These are phyloP conservation scores for Daldinia childiae DNA, from an alignment of 495 filamentous ascomycete genomes.

Conservation along the genomic window DNA sequence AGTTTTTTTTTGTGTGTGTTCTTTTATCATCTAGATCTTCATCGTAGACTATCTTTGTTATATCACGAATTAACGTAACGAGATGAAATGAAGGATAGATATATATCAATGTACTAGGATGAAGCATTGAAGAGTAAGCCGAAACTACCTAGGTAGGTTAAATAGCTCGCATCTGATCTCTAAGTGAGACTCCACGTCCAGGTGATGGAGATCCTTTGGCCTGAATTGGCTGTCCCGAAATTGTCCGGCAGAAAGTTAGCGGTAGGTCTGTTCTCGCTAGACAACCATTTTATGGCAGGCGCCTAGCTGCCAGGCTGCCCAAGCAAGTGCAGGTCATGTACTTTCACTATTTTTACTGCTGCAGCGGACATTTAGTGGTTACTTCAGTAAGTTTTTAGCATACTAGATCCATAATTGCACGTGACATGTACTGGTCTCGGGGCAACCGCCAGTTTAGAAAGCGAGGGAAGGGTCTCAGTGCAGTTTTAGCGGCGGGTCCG, in stretches of 20 bases:
- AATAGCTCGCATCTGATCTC: slow-evolving; percentile 39
- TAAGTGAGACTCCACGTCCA: slow-evolving; percentile 9
- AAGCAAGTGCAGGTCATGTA: not conserved
- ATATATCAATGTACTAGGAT: not conserved
- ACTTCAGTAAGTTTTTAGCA: slow-evolving; percentile 12
- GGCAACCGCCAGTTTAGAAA: slow-evolving; percentile 52
- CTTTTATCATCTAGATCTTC: slow-evolving; percentile 10
- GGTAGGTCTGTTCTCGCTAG: slow-evolving; percentile 7
- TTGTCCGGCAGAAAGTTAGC: slow-evolving; percentile 35
- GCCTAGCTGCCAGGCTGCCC: slow-evolving; percentile 6
- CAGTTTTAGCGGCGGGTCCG: slow-evolving; percentile 45
- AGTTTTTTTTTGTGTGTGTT: slow-evolving; percentile 9
- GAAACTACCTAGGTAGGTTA: slow-evolving; percentile 15
- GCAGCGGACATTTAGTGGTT: slow-evolving; percentile 15
- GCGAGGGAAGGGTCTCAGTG: slow-evolving; percentile 52
- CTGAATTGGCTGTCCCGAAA: slow-evolving; percentile 40
- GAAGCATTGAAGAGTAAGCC: not conserved
- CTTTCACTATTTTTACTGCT: not conserved
- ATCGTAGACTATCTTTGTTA: slow-evolving; percentile 1
- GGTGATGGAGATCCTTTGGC: slow-evolving; percentile 22
- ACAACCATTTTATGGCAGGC: slow-evolving; percentile 8
- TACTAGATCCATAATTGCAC: slow-evolving; percentile 31
- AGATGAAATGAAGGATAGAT: not conserved
- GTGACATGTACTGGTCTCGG: slow-evolving; percentile 40
- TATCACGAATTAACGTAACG: not conserved